phyloP scores from a whole-genome alignment of 768 basidiomycete genomes.

The Agaricus sinodeliciosus region DNA sequence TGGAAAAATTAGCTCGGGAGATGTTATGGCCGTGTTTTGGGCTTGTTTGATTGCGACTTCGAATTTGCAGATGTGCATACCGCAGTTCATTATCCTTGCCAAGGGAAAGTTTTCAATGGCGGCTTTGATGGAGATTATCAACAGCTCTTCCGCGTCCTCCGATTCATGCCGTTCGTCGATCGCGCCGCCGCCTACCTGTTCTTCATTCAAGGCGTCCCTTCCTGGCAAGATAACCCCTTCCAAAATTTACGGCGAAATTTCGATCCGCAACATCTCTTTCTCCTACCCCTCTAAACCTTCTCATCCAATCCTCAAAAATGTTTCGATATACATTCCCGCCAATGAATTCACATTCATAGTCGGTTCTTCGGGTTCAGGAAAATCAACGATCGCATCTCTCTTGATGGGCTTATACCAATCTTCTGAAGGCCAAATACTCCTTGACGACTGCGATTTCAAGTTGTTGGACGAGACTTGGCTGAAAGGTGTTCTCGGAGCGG shows the following conservation, averaged over 20 bases:
- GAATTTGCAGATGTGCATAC: constrained; percentile 84
- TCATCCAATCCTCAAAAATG: constrained; percentile 54
- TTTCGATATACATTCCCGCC: constrained; percentile 64
- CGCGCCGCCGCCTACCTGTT: constrained; percentile 34
- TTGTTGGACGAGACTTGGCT: constrained; percentile 70
- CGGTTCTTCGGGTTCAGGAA: constrained; percentile 87
- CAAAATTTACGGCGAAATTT: constrained; percentile 67
- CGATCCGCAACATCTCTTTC: constrained; percentile 70
- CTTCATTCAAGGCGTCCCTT: constrained; percentile 31
- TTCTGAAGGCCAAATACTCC: constrained; percentile 50
- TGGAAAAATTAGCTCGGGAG: constrained; percentile 59
- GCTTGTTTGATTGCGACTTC: constrained; percentile 87
- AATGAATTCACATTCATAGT: constrained; percentile 88
- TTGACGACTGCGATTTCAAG: constrained; percentile 79
- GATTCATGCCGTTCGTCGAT: constrained; percentile 19
- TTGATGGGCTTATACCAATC: constrained; percentile 76
- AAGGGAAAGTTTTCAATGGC: constrained; percentile 83
- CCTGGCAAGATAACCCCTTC: constrained; percentile 63
- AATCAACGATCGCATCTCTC: constrained; percentile 83
- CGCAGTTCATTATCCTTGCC: constrained; percentile 67
- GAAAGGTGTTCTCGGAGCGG: constrained; percentile 62
- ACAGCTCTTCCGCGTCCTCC: constrained; percentile 23
- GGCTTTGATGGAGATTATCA: constrained; percentile 55
- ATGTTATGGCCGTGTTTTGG: constrained; percentile 98
- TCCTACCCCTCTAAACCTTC: constrained; percentile 77